These are phyloP conservation scores for Podaxis sp. DNA, from an alignment of 768 basidiomycete species.

Conservation along the genomic window DNA sequence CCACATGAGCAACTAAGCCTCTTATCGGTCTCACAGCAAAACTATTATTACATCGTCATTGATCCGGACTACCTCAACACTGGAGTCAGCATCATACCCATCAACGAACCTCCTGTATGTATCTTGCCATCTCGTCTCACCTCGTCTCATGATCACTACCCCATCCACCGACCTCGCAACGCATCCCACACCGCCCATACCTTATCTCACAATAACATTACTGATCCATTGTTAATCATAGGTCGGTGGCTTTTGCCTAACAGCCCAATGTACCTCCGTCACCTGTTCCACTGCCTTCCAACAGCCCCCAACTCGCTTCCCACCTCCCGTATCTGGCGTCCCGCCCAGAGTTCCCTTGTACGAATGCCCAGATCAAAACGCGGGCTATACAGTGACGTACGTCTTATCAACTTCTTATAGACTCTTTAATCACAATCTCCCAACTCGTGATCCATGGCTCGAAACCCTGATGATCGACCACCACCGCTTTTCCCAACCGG, in stretches of 20 bases:
- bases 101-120: constrained; percentile 5
- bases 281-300: constrained; percentile 25
- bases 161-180: too few species aligned
- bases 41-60: constrained; percentile 31
- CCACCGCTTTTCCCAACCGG: too few species aligned
- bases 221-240: not conserved
- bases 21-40: constrained; percentile 16
- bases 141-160: too few species aligned
- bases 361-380: constrained; percentile 21
- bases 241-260: constrained; percentile 24
- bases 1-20: not conserved
- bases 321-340: constrained; percentile 16
- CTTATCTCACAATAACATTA: too few species aligned
- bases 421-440: not conserved
- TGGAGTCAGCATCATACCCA: constrained; percentile 25
- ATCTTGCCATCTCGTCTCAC: not conserved
- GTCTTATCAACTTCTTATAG: constrained; percentile 1
- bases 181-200: too few species aligned
- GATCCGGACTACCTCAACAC: constrained; percentile 28
- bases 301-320: constrained; percentile 25
- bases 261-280: constrained; percentile 20
- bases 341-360: constrained; percentile 24
- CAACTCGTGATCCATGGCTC: too few species aligned
- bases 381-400: constrained; percentile 28
- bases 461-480: too few species aligned